Base-by-base conservation (phyloP, 352 stramenopile species). In the Phytophthora tentaculata region DNA sequence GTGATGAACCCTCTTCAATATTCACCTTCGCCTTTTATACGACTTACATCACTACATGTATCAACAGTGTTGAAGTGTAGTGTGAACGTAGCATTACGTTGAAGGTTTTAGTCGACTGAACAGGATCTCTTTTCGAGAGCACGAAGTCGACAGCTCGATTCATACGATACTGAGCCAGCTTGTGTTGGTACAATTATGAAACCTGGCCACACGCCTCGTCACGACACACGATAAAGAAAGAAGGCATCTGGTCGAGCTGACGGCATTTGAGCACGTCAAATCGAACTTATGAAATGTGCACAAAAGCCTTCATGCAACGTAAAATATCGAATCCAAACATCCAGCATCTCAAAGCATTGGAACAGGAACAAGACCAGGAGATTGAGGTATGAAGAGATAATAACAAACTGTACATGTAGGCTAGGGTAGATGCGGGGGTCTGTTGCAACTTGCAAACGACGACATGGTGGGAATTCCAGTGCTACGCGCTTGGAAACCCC, bases 401-500 rank as follows among this genome's bases (percentile, higher is more conserved):
- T n/a, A n/a, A n/a, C n/a, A n/a, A n/a, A n/a, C n/a, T n/a, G n/a
- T n/a, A n/a, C n/a, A 16, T 5, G 5, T 39, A 44, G 49, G 24
- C 32, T 54, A 22, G 32, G 32, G 32, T 58, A 59, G 35, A 19
- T 43, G 35, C 29, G 53, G 35, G 16, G 35, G 23, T 13, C 9
- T 29, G 23, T 51, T 3, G 32, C 32, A 39, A 39, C 32, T 39
- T 51, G 54, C 54, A 61, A 61, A 51, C 39, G 54, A 61, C 54
- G 54, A 61, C 54, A 29, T 44, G 50, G 49, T 32, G 29, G 23
- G 47, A 12, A 56, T 51, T 51, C 37, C 19, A n/a, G n/a, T n/a
- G n/a, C n/a, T n/a, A n/a, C n/a, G n/a, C n/a, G n/a, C n/a, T n/a
- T n/a, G n/a, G n/a, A n/a, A n/a, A n/a, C n/a, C n/a, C n/a, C n/a